Evolutionary conservation across 495 filamentous ascomycete genomes (phyloP).

Genomic region (Xylaria acuta): DNA sequence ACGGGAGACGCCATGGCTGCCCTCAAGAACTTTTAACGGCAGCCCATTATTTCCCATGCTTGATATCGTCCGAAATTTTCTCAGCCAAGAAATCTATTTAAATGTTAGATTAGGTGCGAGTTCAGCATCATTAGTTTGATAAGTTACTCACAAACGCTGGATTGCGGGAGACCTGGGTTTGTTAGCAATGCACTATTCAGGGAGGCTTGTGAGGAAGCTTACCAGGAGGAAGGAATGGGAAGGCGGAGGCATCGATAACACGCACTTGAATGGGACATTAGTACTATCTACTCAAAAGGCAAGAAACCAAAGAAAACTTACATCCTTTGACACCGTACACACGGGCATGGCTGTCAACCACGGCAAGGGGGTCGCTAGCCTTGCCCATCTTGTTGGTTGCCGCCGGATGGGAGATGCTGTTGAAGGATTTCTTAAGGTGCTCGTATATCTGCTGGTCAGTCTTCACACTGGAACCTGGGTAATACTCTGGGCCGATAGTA

Average conservation of each 20-base stretch:
- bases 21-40: background rate
- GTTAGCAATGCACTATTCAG: background rate
- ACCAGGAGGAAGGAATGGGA: constrained; percentile 10
- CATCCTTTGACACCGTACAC: constrained; percentile 54
- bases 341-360: constrained; percentile 55
- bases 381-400: constrained; percentile 64
- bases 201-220: background rate
- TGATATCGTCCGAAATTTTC: constrained; percentile 6
- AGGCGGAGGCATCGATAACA: background rate
- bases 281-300: background rate
- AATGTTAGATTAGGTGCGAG: background rate
- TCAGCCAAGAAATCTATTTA: background rate
- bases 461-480: constrained; percentile 52
- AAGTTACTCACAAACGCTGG: background rate
- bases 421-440: constrained; percentile 46
- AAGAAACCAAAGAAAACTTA: constrained; percentile 41
- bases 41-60: background rate
- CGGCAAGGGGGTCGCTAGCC: constrained; percentile 47
- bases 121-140: background rate
- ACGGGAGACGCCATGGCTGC: background rate
- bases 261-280: background rate
- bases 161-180: background rate
- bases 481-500: constrained; percentile 52
- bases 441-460: constrained; percentile 59
- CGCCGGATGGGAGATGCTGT: constrained; percentile 56